A percentile compares a stretch with the other conserved stretches of the same genome.
Conservation (phyloP, 2,329 filamentous ascomycete species). For the Diaporthe capsici region DNA sequence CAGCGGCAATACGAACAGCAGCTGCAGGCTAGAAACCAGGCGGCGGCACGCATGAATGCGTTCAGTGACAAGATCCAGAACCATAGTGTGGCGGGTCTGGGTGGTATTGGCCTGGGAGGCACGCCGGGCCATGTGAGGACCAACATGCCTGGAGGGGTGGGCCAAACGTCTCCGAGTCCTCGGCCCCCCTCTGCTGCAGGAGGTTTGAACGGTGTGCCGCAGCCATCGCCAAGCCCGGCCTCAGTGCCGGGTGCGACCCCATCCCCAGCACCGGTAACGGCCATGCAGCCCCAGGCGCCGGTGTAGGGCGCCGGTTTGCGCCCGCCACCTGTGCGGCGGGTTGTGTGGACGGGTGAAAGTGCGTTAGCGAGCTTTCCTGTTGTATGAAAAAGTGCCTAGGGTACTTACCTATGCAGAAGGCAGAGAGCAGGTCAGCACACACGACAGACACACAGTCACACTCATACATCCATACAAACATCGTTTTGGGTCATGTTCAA, state of each 20-base stretch:
- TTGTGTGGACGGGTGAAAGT: not conserved
- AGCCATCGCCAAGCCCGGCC: slow-evolving; percentile 44
- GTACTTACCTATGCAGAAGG: not conserved
- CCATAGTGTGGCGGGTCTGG: slow-evolving; percentile 58
- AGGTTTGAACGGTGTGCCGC: slow-evolving; percentile 43
- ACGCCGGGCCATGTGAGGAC: slow-evolving; percentile 53
- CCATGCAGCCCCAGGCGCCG: slow-evolving; percentile 50
- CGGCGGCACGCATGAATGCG: slow-evolving; percentile 32
- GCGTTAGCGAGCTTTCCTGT: not conserved
- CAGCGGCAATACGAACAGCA: slow-evolving; percentile 50
- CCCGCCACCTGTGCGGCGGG: not conserved
- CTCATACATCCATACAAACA: not conserved
- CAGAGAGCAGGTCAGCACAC: not conserved
- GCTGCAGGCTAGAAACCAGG: slow-evolving; percentile 29
- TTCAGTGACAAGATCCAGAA: slow-evolving; percentile 49
- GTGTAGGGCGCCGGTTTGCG: slow-evolving; percentile 3
- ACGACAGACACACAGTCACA: not conserved
- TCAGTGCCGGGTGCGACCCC: slow-evolving; percentile 44
- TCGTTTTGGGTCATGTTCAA: slow-evolving; percentile 13
- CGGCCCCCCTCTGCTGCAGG: slow-evolving; percentile 38
- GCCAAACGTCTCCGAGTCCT: slow-evolving; percentile 55
- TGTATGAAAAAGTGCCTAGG: not conserved
- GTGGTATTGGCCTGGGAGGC: slow-evolving; percentile 55
- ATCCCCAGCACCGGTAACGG: slow-evolving; percentile 53
- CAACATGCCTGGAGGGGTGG: slow-evolving; percentile 52